Conservation (phyloP, 352 stramenopile species). For the Globisporangium orthogonon region DNA sequence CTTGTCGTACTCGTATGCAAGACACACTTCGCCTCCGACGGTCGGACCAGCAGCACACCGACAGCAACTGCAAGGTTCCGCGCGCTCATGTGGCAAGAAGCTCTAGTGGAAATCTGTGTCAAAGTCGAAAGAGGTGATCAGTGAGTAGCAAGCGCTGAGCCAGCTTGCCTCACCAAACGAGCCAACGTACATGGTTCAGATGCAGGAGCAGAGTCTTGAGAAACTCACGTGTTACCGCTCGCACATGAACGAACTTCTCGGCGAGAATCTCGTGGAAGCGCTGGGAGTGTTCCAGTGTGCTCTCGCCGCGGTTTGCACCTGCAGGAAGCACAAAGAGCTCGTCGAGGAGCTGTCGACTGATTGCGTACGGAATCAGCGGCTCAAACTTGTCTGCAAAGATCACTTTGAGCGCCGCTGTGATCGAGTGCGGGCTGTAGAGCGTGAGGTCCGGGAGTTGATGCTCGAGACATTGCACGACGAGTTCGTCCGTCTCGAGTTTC, state of each 20-base stretch:
- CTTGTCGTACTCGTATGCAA: constrained; percentile 32
- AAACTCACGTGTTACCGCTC: constrained; percentile 29
- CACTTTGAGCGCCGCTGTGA: constrained; percentile 38
- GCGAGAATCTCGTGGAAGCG: constrained; percentile 10
- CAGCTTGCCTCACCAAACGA: too few relatives aligned
- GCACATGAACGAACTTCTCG: constrained; percentile 29
- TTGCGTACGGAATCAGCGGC: constrained; percentile 30
- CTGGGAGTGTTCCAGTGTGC: constrained; percentile 1
- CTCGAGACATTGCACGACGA: constrained; percentile 16
- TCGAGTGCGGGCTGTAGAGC: constrained; percentile 33
- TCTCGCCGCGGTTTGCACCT: not conserved
- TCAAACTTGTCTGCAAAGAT: constrained; percentile 31
- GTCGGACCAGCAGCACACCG: constrained; percentile 33
- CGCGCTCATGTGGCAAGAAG: constrained; percentile 31
- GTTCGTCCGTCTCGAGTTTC: constrained; percentile 16
- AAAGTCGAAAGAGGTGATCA: not conserved
- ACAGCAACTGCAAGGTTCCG: constrained; percentile 33
- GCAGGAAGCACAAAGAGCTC: not conserved
- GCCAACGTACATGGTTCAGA: constrained; percentile 27
- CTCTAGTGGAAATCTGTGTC: constrained; percentile 29
- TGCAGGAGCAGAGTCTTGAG: constrained; percentile 44
- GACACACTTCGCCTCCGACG: constrained; percentile 19
- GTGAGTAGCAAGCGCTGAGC: too few relatives aligned
- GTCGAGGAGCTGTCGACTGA: constrained; percentile 34
- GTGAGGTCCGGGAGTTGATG: constrained; percentile 28